phyloP scores from a whole-genome alignment of 2,329 filamentous ascomycete genomes.

The Epichloe gansuensis region DNA sequence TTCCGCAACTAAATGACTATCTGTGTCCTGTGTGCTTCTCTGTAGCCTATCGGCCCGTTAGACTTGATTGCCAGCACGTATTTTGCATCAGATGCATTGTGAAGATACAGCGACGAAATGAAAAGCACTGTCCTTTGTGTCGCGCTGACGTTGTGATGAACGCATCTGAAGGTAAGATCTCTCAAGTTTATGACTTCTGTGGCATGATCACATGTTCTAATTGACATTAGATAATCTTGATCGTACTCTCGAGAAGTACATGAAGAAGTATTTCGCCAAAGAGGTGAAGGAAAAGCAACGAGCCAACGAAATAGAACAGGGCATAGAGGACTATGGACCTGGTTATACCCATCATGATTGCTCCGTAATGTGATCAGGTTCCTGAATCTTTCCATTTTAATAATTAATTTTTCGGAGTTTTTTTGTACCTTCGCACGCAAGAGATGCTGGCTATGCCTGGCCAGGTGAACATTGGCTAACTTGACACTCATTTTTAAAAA shows the following conservation, averaged over 20 bases:
- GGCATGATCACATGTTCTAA: background rate
- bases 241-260: conserved; percentile 50
- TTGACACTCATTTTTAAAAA: too few relatives aligned
- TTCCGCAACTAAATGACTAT: conserved; percentile 78
- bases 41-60: conserved; percentile 72
- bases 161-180: conserved; percentile 49
- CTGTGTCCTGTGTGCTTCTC: conserved; percentile 69
- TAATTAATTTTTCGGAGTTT: background rate
- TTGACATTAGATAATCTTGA: conserved; percentile 52
- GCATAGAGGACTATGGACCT: conserved; percentile 59
- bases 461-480: too few relatives aligned
- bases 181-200: background rate
- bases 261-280: conserved; percentile 64
- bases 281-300: conserved; percentile 55
- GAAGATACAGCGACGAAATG: conserved; percentile 59
- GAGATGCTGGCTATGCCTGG: too few relatives aligned
- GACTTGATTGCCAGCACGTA: conserved; percentile 60
- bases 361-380: conserved; percentile 39
- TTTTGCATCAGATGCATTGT: conserved; percentile 80
- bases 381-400: background rate
- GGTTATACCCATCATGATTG: conserved; percentile 49
- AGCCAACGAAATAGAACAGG: conserved; percentile 65
- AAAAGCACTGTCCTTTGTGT: conserved; percentile 64
- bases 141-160: conserved; percentile 57
- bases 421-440: too few relatives aligned